Evolutionary conservation across 805 yeast species (phyloP).

Genomic region (Saturnispora quitensis): DNA sequence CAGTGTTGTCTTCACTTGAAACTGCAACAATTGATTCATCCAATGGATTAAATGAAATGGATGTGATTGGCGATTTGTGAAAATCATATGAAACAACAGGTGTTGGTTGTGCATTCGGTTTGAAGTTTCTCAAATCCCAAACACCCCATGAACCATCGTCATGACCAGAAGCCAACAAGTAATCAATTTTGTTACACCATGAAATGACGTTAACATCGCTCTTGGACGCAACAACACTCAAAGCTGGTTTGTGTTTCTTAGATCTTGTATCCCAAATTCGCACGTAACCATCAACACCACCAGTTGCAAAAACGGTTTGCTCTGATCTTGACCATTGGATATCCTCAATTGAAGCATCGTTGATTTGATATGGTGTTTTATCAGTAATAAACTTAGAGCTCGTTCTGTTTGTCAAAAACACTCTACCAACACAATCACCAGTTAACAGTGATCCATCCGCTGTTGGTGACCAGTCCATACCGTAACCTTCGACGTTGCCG

Average conservation of each 20-base stretch:
- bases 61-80: constrained; percentile 89
- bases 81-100: constrained; percentile 95
- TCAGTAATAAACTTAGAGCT: constrained; percentile 80
- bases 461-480: constrained; percentile 92
- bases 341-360: constrained; percentile 81
- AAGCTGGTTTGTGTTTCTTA: constrained; percentile 83
- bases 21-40: constrained; percentile 96
- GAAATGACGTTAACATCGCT: constrained; percentile 91
- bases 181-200: constrained; percentile 84
- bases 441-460: constrained; percentile 74
- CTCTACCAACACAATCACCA: constrained; percentile 84
- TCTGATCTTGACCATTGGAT: constrained; percentile 94
- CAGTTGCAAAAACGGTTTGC: constrained; percentile 89
- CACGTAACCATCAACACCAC: constrained; percentile 83
- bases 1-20: constrained; percentile 93
- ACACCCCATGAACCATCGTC: constrained; percentile 97
- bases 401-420: constrained; percentile 69
- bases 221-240: constrained; percentile 69
- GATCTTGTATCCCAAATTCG: constrained; percentile 97
- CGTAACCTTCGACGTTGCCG: constrained; percentile 96
- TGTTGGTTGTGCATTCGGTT: constrained; percentile 45
- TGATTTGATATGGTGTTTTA: constrained; percentile 63
- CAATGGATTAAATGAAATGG: constrained; percentile 87
- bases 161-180: constrained; percentile 89
- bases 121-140: constrained; percentile 90